phyloP scores from a whole-genome alignment of 164 flowering plant species.

The Kalanchoe fedtschenkoi region DNA sequence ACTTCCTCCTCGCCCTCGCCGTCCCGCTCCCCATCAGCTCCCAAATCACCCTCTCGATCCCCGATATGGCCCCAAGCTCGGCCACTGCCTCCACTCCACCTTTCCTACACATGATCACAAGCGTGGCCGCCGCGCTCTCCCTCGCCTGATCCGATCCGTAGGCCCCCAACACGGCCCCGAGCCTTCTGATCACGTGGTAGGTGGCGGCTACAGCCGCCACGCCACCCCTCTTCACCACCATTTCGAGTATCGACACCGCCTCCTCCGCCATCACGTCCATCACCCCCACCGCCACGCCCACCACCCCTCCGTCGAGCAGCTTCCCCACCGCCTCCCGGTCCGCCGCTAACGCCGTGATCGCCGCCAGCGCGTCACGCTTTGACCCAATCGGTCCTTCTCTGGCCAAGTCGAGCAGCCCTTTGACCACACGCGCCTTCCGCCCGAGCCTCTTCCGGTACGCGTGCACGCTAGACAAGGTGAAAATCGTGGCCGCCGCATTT shows the following conservation, averaged over 20 bases:
- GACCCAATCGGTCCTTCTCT: slow-evolving; percentile 36
- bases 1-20: slow-evolving; percentile 41
- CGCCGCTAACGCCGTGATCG: slow-evolving; percentile 60
- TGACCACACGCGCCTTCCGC: slow-evolving; percentile 44
- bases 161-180: slow-evolving; percentile 34
- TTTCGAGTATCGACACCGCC: slow-evolving; percentile 47
- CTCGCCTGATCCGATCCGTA: slow-evolving; percentile 48
- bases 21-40: slow-evolving; percentile 63
- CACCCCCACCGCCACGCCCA: slow-evolving; percentile 30
- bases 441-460: slow-evolving; percentile 40
- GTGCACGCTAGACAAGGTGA: slow-evolving; percentile 39
- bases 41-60: slow-evolving; percentile 65
- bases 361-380: slow-evolving; percentile 62
- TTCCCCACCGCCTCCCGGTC: slow-evolving; percentile 52
- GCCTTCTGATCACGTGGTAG: slow-evolving; percentile 17
- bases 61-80: slow-evolving; percentile 37
- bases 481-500: slow-evolving; percentile 75
- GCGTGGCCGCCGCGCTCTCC: slow-evolving; percentile 62
- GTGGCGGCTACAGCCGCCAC: slow-evolving; percentile 35
- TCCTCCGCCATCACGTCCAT: slow-evolving; percentile 48
- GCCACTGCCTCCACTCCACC: slow-evolving; percentile 52
- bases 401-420: slow-evolving; percentile 50
- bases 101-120: slow-evolving; percentile 52
- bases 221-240: slow-evolving; percentile 66
- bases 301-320: slow-evolving; percentile 56